Evolutionary conservation across 257 asterid species (phyloP).

Genomic region (Salvia hispanica): DNA sequence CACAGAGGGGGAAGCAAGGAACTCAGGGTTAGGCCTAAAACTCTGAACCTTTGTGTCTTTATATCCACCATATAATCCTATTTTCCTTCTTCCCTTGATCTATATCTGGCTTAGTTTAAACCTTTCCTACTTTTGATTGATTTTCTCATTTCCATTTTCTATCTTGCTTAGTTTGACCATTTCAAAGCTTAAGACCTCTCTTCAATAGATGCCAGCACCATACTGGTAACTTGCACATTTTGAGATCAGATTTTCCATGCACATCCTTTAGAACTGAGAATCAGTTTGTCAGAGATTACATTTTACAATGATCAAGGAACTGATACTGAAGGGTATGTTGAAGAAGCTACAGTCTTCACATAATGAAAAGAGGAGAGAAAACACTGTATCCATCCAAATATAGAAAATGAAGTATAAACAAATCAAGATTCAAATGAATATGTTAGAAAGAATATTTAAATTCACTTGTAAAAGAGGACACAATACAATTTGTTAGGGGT

Average conservation of each 20-base stretch:
- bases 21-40: constrained; percentile 29
- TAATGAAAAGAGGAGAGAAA: not conserved
- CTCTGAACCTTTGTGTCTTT: not conserved
- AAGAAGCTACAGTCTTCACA: constrained; percentile 5
- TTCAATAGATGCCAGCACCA: not conserved
- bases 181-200: not conserved
- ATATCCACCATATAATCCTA: not conserved
- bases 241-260: not conserved
- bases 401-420: not conserved
- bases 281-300: not conserved
- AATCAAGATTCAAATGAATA: not conserved
- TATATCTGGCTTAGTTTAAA: not conserved
- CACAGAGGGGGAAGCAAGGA: constrained; percentile 34
- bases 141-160: not conserved
- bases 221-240: not conserved
- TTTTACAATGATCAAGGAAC: constrained; percentile 8
- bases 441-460: not conserved
- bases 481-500: not conserved
- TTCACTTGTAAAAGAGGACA: constrained; percentile 1
- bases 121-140: not conserved
- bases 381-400: not conserved
- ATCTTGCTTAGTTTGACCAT: not conserved
- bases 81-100: not conserved
- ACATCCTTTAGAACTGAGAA: constrained; percentile 7
- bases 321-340: not conserved